Conservation (phyloP, 2,329 filamentous ascomycete genomes). For the Beauveria medogensis region DNA sequence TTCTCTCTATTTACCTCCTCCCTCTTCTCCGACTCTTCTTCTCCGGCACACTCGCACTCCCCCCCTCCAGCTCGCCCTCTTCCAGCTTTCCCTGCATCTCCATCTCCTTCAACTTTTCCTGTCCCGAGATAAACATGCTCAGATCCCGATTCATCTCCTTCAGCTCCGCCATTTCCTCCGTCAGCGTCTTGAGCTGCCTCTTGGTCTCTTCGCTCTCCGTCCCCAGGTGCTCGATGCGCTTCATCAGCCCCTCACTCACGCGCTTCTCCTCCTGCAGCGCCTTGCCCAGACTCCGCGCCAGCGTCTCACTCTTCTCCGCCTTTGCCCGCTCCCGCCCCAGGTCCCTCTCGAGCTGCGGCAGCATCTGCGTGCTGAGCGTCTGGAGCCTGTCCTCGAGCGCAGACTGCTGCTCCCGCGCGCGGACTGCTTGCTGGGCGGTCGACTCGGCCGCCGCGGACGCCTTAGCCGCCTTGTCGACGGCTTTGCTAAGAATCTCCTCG, state of each 20-base stretch:
- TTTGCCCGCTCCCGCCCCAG: slow-evolving; percentile 59
- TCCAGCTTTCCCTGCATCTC: slow-evolving; percentile 50
- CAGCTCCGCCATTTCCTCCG: slow-evolving; percentile 61
- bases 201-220: slow-evolving; percentile 51
- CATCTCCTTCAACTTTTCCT: slow-evolving; percentile 70
- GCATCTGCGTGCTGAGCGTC: slow-evolving; percentile 43
- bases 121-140: slow-evolving; percentile 77
- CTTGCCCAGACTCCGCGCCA: slow-evolving; percentile 68
- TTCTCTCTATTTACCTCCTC: slow-evolving; percentile 27
- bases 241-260: slow-evolving; percentile 71
- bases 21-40: slow-evolving; percentile 47
- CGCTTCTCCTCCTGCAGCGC: slow-evolving; percentile 81
- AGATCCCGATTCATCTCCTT: slow-evolving; percentile 82
- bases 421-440: slow-evolving; percentile 43
- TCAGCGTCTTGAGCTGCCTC: slow-evolving; percentile 48
- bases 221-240: slow-evolving; percentile 69
- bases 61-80: slow-evolving; percentile 67
- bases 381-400: slow-evolving; percentile 40
- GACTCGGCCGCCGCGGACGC: slow-evolving; percentile 60
- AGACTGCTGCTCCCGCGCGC: slow-evolving; percentile 41
- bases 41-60: slow-evolving; percentile 59
- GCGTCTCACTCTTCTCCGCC: slow-evolving; percentile 62
- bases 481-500: slow-evolving; percentile 82
- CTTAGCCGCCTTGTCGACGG: slow-evolving; percentile 78
- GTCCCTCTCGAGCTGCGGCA: slow-evolving; percentile 66